Base-by-base conservation (phyloP, 805 yeast genomes). In the Candida ficus region DNA sequence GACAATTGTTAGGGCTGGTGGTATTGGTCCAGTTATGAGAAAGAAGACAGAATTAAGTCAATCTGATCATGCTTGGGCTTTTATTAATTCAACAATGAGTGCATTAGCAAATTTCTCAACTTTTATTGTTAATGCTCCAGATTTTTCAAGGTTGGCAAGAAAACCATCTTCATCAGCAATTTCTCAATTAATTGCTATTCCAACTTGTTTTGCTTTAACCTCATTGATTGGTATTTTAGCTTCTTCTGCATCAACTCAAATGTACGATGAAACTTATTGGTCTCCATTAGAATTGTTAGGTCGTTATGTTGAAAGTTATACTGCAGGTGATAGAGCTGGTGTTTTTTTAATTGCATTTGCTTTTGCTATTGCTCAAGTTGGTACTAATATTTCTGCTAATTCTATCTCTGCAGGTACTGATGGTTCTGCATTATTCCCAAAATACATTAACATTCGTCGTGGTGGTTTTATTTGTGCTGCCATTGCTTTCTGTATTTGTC, bases 81-180 rank as follows among this genome's bases (percentile, higher is more conserved):
- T 86, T 56, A 75, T 87, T 38, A 71, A 72, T 52, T 76, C 90
- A 4, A 70, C 80, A 23, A 84, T 89, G 95, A 82, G 80, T 62
- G 73, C 89, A n/a, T 65, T 88, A 47, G 85, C 93, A 20, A 87
- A 87, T 63, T 88, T 87, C 56, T 93, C 95, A 5, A 83, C 96
- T 13, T 72, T 88, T 54, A 83, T 88, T 54, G 75, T 83, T 40
- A 88, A 88, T 62, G 85, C 93, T 8, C 95, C 96, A 2, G 96
- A 88, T 67, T 88, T 87, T 61, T 73, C 95, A 19, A 76, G 96
- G 61, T 82, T 87, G 63, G 83, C 95, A 8, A 73, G 69, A 46
- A 78, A 76, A 19, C 68, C 72, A 37, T 58, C 53, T 29, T 64
- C 76, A n/a, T 70, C 80, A 4, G 52, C 67, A n/a, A 67, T 71